Base-by-base conservation (phyloP, 2,329 filamentous ascomycete genomes). In the Mollisia scopiformis region DNA sequence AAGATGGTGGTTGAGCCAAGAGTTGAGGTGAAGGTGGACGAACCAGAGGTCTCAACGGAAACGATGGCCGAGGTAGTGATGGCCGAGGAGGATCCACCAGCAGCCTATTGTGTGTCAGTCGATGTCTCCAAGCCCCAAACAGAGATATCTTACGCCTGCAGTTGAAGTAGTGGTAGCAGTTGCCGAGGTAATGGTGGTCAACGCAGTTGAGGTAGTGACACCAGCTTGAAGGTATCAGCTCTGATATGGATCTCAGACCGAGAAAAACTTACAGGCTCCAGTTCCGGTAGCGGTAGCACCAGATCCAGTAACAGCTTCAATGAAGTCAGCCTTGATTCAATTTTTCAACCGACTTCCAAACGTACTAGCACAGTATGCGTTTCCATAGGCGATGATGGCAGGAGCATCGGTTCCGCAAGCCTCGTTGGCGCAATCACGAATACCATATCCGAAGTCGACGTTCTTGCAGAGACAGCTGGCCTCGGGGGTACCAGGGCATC, bases 401-500 rank as follows among this genome's bases (percentile, higher is more conserved):
- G 59, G 52, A 7, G 64, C 68, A 8, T 62, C 66, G 8, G 63
- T n/a, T 54, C 70, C 71, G 65, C 79, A 81, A 33, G 76, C 76
- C 66, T 76, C 72, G 58, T 69, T 75, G 59, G 77, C 73, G 72
- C 79, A 82, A 68, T 82, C 79, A 61, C 79, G 78, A 53, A 82
- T 71, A 62, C 79, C 80, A 59, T 77, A 79, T 59, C 72, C 74
- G 64, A 80, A 82, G 73, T 79, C 70, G 35, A 61, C 62, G 58
- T 79, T 73, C n/a, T 62, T 66, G 75, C 80, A 82, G 61, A 79
- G 75, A 74, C 79, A 82, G 55, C 61, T 58, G 33, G 72, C 62
- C 65, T 81, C 77, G 13, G n/a, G n/a, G n/a, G 60, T 19, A 27
- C 54, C 6, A 16, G 64, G 23, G 69, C 80, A 82, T 59, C 75